Evolutionary conservation across 495 filamentous ascomycete genomes (phyloP).

Genomic region (Hypoxylon subgilvum): DNA sequence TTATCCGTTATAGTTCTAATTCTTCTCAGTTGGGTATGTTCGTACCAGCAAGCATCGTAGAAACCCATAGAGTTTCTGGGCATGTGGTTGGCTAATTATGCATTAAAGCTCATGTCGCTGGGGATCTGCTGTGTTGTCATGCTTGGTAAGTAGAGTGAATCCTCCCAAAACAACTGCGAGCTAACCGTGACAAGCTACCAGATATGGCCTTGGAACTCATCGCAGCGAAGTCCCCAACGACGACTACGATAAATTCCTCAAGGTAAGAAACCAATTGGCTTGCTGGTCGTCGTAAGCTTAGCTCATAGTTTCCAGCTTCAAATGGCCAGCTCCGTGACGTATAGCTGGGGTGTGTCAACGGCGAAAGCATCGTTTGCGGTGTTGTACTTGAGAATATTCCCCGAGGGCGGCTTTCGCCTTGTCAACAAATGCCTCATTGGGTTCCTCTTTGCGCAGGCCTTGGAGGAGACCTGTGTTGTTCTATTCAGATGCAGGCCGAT

Average conservation of each 20-base stretch:
- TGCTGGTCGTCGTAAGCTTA: background rate
- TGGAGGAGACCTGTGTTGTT: conserved; percentile 32
- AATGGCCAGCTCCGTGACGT: conserved; percentile 23
- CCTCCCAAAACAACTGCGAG: background rate
- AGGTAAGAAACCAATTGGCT: conserved; percentile 8
- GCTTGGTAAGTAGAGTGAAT: conserved; percentile 4
- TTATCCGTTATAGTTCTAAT: conserved; percentile 26
- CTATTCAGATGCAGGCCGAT: conserved; percentile 32
- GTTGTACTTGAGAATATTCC: conserved; percentile 36
- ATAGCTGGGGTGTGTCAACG: conserved; percentile 29
- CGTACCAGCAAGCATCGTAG: no score
- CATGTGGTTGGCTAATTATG: background rate
- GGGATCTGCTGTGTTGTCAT: conserved; percentile 15
- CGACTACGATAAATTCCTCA: conserved; percentile 15
- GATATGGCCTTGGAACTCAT: conserved; percentile 22
- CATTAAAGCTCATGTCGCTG: conserved; percentile 24
- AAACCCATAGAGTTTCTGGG: background rate
- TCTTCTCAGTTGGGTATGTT: conserved; percentile 24
- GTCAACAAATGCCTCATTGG: conserved; percentile 30
- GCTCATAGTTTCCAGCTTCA: conserved; percentile 14
- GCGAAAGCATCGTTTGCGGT: conserved; percentile 37
- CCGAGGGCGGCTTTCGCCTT: conserved; percentile 17
- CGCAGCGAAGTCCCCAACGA: conserved; percentile 17
- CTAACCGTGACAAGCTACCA: conserved; percentile 15
- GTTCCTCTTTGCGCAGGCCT: conserved; percentile 28